Evolutionary conservation across 768 basidiomycete genomes (phyloP).

Genomic region (Leccinum fibrillosum): DNA sequence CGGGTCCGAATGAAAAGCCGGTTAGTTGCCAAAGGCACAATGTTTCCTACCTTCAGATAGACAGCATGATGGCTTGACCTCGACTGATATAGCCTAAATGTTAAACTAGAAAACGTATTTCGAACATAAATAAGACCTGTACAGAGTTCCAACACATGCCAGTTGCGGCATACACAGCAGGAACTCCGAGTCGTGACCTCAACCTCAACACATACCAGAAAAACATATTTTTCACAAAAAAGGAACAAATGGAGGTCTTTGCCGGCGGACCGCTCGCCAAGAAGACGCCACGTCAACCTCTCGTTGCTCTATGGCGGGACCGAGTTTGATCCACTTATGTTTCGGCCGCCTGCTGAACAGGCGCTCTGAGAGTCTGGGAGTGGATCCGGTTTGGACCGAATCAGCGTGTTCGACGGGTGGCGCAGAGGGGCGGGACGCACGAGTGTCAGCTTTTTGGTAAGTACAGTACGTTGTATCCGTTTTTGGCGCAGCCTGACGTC

Average conservation of each 20-base stretch:
- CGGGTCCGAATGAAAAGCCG: too few species aligned
- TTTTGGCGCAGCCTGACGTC: conserved; percentile 26
- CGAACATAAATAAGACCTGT: too few species aligned
- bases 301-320: conserved; percentile 35
- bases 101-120: too few species aligned
- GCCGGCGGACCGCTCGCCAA: conserved; percentile 36
- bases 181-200: too few species aligned
- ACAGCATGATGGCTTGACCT: too few species aligned
- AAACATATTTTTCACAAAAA: too few species aligned
- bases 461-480: conserved; percentile 18
- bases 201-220: too few species aligned
- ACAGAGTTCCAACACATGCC: too few species aligned
- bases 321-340: conserved; percentile 31
- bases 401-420: conserved; percentile 30
- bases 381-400: conserved; percentile 17
- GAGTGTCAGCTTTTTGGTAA: conserved; percentile 13
- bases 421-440: conserved; percentile 35
- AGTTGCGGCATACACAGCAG: too few species aligned
- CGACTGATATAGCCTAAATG: too few species aligned
- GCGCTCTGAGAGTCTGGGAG: not conserved
- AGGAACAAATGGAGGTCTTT: conserved; percentile 23
- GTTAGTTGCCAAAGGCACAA: too few species aligned
- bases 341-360: conserved; percentile 16
- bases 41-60: too few species aligned
- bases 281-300: conserved; percentile 31